A percentile compares a stretch with the other conserved stretches of the same genome.
Evolutionary conservation across 805 yeast species (phyloP).

Genomic region (Candida glaebosa): DNA sequence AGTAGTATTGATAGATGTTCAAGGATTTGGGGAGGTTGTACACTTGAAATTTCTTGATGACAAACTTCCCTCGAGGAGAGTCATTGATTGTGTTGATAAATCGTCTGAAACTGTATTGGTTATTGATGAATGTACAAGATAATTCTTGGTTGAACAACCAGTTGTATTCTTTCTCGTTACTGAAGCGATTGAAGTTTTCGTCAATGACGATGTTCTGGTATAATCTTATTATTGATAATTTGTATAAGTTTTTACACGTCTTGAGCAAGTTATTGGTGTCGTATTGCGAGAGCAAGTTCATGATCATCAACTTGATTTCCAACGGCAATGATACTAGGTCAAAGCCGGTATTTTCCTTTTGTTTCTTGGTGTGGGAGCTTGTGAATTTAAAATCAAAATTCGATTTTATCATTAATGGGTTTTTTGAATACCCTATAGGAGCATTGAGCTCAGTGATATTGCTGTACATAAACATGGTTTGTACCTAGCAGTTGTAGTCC

Average conservation of each 20-base stretch:
- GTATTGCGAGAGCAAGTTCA: slow-evolving; percentile 34
- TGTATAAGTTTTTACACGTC: slow-evolving; percentile 26
- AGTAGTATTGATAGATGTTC: slow-evolving; percentile 29
- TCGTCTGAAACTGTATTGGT: slow-evolving; percentile 36
- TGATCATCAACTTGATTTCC: slow-evolving; percentile 31
- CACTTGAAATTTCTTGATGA: slow-evolving; percentile 27
- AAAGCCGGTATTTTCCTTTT: not conserved
- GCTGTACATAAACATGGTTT: not conserved
- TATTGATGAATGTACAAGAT: slow-evolving; percentile 31
- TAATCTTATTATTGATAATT: slow-evolving; percentile 29
- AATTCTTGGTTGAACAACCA: slow-evolving; percentile 7
- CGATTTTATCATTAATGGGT: slow-evolving; percentile 8
- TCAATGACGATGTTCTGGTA: slow-evolving; percentile 39
- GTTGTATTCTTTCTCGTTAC: slow-evolving; percentile 23
- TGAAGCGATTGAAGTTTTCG: slow-evolving; percentile 32
- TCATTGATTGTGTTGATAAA: slow-evolving; percentile 18
- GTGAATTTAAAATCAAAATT: slow-evolving; percentile 1
- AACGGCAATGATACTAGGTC: slow-evolving; percentile 31
- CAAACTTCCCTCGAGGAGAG: slow-evolving; percentile 6
- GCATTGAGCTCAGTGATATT: slow-evolving; percentile 13
- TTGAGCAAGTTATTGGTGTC: slow-evolving; percentile 32
- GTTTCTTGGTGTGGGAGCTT: not conserved
- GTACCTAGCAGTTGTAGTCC: not conserved
- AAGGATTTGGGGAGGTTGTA: slow-evolving; percentile 41
- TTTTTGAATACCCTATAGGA: slow-evolving; percentile 21